Percentiles rank a stretch among this genome's conserved stretches.
These are phyloP conservation scores for Mallotus nudiflorus DNA, from an alignment of 345 rosid genomes.

Conservation along the genomic window DNA sequence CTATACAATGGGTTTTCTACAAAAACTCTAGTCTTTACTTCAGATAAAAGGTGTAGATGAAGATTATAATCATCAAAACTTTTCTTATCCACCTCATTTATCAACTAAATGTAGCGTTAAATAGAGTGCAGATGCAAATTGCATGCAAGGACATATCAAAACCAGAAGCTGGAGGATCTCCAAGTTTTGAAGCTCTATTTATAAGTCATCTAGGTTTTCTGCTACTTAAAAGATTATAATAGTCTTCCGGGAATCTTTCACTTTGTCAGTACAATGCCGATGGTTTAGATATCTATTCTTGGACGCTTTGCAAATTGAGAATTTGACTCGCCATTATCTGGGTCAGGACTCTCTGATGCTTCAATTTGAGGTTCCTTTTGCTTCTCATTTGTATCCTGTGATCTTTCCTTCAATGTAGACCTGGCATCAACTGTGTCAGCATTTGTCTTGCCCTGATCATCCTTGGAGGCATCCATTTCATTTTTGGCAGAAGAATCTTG, in stretches of 20 bases:
- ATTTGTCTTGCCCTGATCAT: slow-evolving; percentile 22
- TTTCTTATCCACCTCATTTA: slow-evolving; percentile 17
- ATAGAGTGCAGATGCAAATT: slow-evolving; percentile 8
- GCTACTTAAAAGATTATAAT: slow-evolving; percentile 20
- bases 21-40: slow-evolving; percentile 15
- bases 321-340: slow-evolving; percentile 25
- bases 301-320: slow-evolving; percentile 53
- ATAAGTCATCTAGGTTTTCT: slow-evolving; percentile 27
- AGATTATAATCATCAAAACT: slow-evolving; percentile 21
- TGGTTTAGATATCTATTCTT: slow-evolving; percentile 43
- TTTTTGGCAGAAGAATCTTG: slow-evolving; percentile 34
- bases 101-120: slow-evolving; percentile 8
- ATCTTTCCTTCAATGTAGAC: slow-evolving; percentile 26
- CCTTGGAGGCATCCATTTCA: slow-evolving; percentile 37
- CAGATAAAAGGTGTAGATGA: background rate
- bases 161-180: slow-evolving; percentile 18
- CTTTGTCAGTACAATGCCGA: slow-evolving; percentile 12
- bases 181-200: slow-evolving; percentile 23
- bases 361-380: slow-evolving; percentile 27
- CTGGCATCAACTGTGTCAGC: slow-evolving; percentile 3
- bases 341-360: slow-evolving; percentile 27
- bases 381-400: slow-evolving; percentile 28
- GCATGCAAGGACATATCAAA: slow-evolving; percentile 6
- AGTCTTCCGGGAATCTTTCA: slow-evolving; percentile 21
- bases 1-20: background rate